Evolutionary conservation across 495 filamentous ascomycete genomes (phyloP).

Genomic region (Xylaria palmicola): DNA sequence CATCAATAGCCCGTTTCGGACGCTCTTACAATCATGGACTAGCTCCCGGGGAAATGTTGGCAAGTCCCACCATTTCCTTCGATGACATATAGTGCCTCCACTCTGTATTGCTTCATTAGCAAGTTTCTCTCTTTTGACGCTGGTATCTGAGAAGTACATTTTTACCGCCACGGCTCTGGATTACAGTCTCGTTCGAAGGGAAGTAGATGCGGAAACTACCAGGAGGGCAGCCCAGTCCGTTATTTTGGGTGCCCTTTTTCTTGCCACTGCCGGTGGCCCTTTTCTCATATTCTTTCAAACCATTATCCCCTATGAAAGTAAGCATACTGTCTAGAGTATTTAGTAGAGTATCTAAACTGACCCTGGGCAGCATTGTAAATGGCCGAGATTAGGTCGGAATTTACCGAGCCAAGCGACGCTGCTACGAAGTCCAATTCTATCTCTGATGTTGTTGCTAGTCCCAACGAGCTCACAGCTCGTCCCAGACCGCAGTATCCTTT

Average conservation of each 20-base stretch:
- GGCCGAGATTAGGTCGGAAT: slow-evolving; percentile 61
- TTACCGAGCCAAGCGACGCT: slow-evolving; percentile 77
- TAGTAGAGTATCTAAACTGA: slow-evolving; percentile 21
- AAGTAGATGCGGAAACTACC: slow-evolving; percentile 74
- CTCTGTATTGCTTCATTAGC: slow-evolving; percentile 29
- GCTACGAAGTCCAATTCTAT: slow-evolving; percentile 63
- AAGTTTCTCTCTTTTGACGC: neutral
- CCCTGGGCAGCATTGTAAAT: slow-evolving; percentile 79
- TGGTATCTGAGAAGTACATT: slow-evolving; percentile 30
- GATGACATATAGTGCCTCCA: slow-evolving; percentile 81
- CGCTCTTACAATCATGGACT: slow-evolving; percentile 72
- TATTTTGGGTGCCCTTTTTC: slow-evolving; percentile 29
- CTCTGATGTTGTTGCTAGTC: slow-evolving; percentile 44
- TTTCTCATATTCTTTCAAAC: slow-evolving; percentile 54
- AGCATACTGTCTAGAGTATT: neutral
- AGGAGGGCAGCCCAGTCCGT: slow-evolving; percentile 37
- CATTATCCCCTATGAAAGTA: slow-evolving; percentile 53
- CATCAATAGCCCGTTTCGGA: slow-evolving; percentile 68
- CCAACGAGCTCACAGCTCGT: slow-evolving; percentile 56
- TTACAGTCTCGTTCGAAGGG: slow-evolving; percentile 73
- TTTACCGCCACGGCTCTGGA: slow-evolving; percentile 56
- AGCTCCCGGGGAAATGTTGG: slow-evolving; percentile 66
- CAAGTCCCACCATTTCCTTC: slow-evolving; percentile 63
- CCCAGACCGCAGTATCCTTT: slow-evolving; percentile 64
- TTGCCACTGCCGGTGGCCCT: slow-evolving; percentile 36